Evolutionary conservation across 1,284 basidiomycete genomes (phyloP), one percentile per base, ranked within the genome.

Genomic region (Naganishia cerealis): DNA sequence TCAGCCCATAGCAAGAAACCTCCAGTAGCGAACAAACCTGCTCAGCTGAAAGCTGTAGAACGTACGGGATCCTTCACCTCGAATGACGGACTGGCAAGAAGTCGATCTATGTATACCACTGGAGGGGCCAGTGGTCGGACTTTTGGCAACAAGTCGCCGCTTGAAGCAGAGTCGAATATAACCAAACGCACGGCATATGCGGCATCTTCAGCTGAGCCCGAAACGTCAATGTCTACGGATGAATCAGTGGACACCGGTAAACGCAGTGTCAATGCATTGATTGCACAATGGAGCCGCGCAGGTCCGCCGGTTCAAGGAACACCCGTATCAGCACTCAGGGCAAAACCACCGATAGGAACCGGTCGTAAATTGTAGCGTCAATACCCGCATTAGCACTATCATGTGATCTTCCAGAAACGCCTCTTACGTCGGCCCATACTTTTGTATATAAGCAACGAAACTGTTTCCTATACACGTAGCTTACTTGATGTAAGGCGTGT

Each of bases 281-380:
- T 70, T n/a, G 66, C 69, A n/a, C 66, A 57, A 13, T 70, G 69
- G 69, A 70, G 67, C 39, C 66, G 67, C 26, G 69, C 58, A 24
- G 56, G 52, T 13, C 61, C 57, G 15, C 68, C 68, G 2, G 68
- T 48, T 0, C 65, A 61, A 26, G 63, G 65, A 9, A 66, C 65
- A 13, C 57, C 57, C 1, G 56, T 53, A 21, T 66, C 63, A 5
- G 63, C 26, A 8, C 15, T 57, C 1, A 46, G 56, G 26, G 29
- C 39, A 13, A 66, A 58, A 40, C 63, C 58, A 12, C 56, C 68
- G n/a, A 38, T 69, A 40, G 68, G 68, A 13, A 56, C 38, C 9
- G 68, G 68, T 18, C 48, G 68, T 1, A 66, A 58, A 53, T 57
- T 69, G 52, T 69, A 67, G 43, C 24, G 16, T 21, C 21, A 46